These are phyloP conservation scores for Peterozyma toletana DNA, from an alignment of 805 yeast genomes.

Conservation along the genomic window DNA sequence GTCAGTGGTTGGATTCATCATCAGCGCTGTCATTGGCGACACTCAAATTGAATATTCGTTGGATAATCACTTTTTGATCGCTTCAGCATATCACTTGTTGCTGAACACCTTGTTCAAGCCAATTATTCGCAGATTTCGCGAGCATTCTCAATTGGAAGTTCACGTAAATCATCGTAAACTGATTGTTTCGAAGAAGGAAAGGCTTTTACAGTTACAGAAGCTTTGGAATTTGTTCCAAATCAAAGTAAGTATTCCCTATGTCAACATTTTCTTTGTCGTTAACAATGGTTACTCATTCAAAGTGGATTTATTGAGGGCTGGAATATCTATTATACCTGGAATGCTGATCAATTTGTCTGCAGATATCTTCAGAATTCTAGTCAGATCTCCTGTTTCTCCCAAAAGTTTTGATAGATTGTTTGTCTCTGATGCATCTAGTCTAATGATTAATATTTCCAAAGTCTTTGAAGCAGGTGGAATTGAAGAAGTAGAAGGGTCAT, in stretches of 20 bases:
- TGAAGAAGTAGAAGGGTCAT: conserved; percentile 11
- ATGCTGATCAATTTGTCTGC: conserved; percentile 19
- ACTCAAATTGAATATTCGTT: conserved; percentile 21
- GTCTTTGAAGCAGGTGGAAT: conserved; percentile 1
- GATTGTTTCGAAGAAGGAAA: background rate
- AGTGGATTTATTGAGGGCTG: conserved; percentile 31
- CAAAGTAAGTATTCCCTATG: conserved; percentile 12
- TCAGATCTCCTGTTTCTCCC: too few relatives aligned
- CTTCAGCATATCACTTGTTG: conserved; percentile 37
- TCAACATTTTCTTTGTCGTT: conserved; percentile 25
- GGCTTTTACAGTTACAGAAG: background rate
- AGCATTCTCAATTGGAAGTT: too few relatives aligned
- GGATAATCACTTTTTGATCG: conserved; percentile 35
- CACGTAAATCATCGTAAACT: too few relatives aligned
- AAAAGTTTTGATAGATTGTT: conserved; percentile 8
- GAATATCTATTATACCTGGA: conserved; percentile 12
- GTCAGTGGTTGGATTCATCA: too few relatives aligned
- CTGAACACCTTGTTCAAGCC: conserved; percentile 26
- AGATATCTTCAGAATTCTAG: conserved; percentile 6
- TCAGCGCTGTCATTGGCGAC: background rate
- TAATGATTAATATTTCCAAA: conserved; percentile 2
- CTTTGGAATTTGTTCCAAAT: conserved; percentile 2
- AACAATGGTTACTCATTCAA: conserved; percentile 43
- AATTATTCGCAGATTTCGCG: background rate
- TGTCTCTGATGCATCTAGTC: background rate